Evolutionary conservation across 805 yeast genomes (phyloP), one percentile per base, ranked within the genome.

Genomic region (Pichia cephalocereana): DNA sequence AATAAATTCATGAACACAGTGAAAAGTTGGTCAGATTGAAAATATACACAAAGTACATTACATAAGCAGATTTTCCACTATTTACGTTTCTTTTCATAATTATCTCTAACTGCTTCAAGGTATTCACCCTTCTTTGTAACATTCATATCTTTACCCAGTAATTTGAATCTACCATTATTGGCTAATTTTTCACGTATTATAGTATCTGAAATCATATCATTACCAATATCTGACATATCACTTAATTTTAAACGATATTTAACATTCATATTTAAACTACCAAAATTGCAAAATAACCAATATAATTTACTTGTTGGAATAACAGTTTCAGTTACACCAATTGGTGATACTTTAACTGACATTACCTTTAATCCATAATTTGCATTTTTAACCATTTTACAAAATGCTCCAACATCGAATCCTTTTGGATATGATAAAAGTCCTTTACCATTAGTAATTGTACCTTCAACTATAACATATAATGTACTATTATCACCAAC

Each of bases 381-480:
- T 9, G 44, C 42, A 12, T 41, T 41, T 11, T 32, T 14, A 27
- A 46, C 26, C 17, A 60, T 31, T 11, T 45, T 44, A 11, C 43
- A 41, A 19, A 50, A 53, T 8, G 46, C 32, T 14, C 36, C 37
- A 10, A 52, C 26, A 38, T 57, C 57, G 17, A 68, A 60, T 5
- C 59, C 49, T 6, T 50, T 43, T 36, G 69, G 67, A 47, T 85
- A 75, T 4, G 87, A 79, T 52, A 90, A 70, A 1, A 90, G 60
- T 0, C 89, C 80, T 52, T 81, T 80, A 45, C 95, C 93, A 60
- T 90, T 91, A 0, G 96, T 79, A 0, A 96, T 74, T 0, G 96
- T 86, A 0, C 96, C 96, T 59, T 89, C 97, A 3, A 82, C 71
- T 49, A 88, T 79, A 23, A 84, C 55, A 46, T 74, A 81, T 5